Evolutionary conservation across 768 basidiomycete species (phyloP).

Genomic region (Leccinum sublutescens): DNA sequence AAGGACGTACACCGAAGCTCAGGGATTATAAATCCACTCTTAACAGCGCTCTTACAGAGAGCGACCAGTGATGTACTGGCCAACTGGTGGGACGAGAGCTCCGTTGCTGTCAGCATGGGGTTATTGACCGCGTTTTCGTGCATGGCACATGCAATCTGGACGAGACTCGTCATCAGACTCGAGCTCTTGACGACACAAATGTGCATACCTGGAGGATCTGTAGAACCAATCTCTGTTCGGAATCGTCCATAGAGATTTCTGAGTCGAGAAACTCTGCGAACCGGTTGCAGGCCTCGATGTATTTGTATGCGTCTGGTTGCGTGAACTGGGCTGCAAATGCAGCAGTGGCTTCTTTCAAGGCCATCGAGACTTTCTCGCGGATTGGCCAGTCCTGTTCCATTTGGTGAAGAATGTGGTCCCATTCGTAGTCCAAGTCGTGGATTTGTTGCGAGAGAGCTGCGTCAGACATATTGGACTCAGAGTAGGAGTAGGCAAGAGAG

Average conservation of each 20-base stretch:
- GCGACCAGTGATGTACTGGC: slow-evolving; percentile 6
- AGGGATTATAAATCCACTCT: neutral
- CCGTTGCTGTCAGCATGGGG: neutral
- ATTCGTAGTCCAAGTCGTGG: neutral
- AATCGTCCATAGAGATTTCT: neutral
- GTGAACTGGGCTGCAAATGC: slow-evolving; percentile 17
- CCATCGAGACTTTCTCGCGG: slow-evolving; percentile 1
- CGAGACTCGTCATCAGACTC: neutral
- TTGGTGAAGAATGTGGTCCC: slow-evolving; percentile 1
- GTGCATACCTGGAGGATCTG: slow-evolving; percentile 20
- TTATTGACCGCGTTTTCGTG: slow-evolving; percentile 25
- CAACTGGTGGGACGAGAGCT: slow-evolving; percentile 11
- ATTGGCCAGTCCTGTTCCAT: neutral
- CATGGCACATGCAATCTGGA: slow-evolving; percentile 24
- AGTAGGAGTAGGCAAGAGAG: neutral
- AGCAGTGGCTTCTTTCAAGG: slow-evolving; percentile 11
- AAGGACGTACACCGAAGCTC: slow-evolving; percentile 17
- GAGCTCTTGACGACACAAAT: neutral
- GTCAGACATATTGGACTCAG: slow-evolving; percentile 12
- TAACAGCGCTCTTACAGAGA: slow-evolving; percentile 6
- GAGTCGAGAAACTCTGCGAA: slow-evolving; percentile 12
- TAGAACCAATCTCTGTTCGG: slow-evolving; percentile 18
- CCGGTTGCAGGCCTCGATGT: slow-evolving; percentile 7
- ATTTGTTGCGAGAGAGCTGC: neutral
- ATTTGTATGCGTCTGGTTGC: slow-evolving; percentile 13